Evolutionary conservation across 495 filamentous ascomycete species (phyloP), one percentile per base, ranked within the genome.

Genomic region (Parathielavia appendiculata): DNA sequence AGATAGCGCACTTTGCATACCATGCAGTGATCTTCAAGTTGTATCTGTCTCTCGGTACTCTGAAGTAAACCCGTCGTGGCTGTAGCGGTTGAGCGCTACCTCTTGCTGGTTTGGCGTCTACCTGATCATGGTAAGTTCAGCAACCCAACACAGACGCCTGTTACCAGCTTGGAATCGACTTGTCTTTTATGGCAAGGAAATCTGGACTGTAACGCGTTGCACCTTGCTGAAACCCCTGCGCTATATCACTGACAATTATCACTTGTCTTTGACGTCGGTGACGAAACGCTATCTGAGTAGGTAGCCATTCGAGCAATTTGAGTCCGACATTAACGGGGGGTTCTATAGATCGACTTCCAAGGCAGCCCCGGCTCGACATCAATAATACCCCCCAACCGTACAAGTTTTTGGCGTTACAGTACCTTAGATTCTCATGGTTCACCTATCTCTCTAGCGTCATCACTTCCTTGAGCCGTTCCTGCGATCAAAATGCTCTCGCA

Each of bases 331-430:
- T 30, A 54, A 30, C 51, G 34, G 5, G 22, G 5, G 2, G 1
- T 43, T 32, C 26, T 30, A 32, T 43, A 43, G 38, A 30, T 32
- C 51, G 22, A 34, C 50, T 54, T 43, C 51, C 51, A 54, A 54
- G 51, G 51, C 51, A 43, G 26, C 35, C 50, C 13, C 2, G 12
- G 36, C 2, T 14, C 10, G 13, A 20, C 6, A 12, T 43, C 10
- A 10, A 52, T n/a, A n/a, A n/a, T n/a, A n/a, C n/a, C 23, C 50
- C 1, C 20, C 20, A 52, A 17, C 5, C 20, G 19, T 26, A 1
- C 36, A 38, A 22, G 48, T 17, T 16, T 40, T 11, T 20, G 11
- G 0, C 9, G 4, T n/a, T 12, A 2, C 7, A 6, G 12, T 26
- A 40, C 30, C 36, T 36, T n/a, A 20, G 51, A 32, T 14, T 3